Conservation (phyloP, 2,329 filamentous ascomycete species). For the Curvularia lunata region DNA sequence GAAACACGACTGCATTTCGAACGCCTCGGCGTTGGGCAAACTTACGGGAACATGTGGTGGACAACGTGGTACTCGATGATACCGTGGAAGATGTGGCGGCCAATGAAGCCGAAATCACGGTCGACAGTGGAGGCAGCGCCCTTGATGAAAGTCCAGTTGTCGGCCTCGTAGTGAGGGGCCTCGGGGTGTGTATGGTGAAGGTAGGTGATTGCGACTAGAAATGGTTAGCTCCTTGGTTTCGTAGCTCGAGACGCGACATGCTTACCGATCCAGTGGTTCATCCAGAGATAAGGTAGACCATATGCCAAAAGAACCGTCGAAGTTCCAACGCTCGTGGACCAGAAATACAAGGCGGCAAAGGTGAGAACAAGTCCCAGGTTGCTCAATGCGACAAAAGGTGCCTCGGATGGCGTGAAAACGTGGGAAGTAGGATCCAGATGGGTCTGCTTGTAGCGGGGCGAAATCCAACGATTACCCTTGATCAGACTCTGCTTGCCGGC, state of each 20-base stretch:
- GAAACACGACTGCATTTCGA: not conserved
- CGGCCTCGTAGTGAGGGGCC: conserved; percentile 64
- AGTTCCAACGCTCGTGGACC: conserved; percentile 60
- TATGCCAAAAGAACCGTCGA: conserved; percentile 66
- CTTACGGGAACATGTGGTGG: conserved; percentile 65
- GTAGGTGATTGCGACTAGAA: conserved; percentile 72
- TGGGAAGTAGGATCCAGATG: conserved; percentile 28
- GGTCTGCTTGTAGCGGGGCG: conserved; percentile 27
- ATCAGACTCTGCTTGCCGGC: conserved; percentile 29
- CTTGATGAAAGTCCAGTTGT: conserved; percentile 67
- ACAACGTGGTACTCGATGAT: conserved; percentile 70
- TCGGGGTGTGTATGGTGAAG: conserved; percentile 71
- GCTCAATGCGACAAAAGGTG: conserved; percentile 26
- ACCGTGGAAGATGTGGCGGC: conserved; percentile 69
- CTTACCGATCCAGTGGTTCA: conserved; percentile 69
- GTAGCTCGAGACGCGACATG: not conserved
- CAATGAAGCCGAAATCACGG: conserved; percentile 69
- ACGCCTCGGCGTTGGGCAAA: not conserved
- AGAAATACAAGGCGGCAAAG: conserved; percentile 58
- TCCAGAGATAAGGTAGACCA: conserved; percentile 70
- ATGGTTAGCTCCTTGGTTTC: not conserved
- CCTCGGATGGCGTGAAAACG: conserved; percentile 27
- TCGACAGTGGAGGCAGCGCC: conserved; percentile 69
- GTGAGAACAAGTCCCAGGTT: conserved; percentile 27
- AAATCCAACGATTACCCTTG: conserved; percentile 12